phyloP scores from a whole-genome alignment of 176 grass and related monocot genomes.

The Ensete ventricosum region DNA sequence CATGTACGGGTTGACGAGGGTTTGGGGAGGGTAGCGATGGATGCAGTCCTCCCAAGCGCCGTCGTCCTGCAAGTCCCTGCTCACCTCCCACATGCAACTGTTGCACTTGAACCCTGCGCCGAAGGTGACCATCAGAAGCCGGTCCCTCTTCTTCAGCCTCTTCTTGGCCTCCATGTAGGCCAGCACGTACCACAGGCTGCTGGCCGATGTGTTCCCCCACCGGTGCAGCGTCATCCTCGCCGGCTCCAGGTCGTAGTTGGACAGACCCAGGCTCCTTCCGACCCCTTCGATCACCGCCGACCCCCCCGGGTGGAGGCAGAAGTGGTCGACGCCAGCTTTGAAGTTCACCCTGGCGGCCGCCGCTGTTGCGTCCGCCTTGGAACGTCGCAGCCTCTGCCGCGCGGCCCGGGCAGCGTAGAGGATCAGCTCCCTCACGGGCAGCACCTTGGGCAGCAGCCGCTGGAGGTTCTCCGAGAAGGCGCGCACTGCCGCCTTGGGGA shows the following conservation, averaged over 20 bases:
- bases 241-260: slow-evolving; percentile 64
- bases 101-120: slow-evolving; percentile 98
- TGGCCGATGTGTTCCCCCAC: slow-evolving; percentile 89
- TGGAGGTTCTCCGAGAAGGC: slow-evolving; percentile 79
- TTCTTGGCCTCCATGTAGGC: slow-evolving; percentile 81
- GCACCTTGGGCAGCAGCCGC: slow-evolving; percentile 43
- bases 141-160: slow-evolving; percentile 40
- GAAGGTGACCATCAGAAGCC: slow-evolving; percentile 86
- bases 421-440: slow-evolving; percentile 51
- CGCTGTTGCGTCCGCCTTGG: not conserved
- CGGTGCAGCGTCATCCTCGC: slow-evolving; percentile 84
- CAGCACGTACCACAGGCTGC: slow-evolving; percentile 88
- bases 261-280: slow-evolving; percentile 47
- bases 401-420: slow-evolving; percentile 26
- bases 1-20: slow-evolving; percentile 53
- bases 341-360: slow-evolving; percentile 7
- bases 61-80: slow-evolving; percentile 29
- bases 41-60: slow-evolving; percentile 74
- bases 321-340: slow-evolving; percentile 54
- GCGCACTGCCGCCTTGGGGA: slow-evolving; percentile 53
- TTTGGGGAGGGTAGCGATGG: slow-evolving; percentile 48
- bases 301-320: slow-evolving; percentile 81
- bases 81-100: slow-evolving; percentile 71
- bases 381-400: not conserved
- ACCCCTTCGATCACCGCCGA: slow-evolving; percentile 75